Evolutionary conservation across 164 flowering plant genomes (phyloP), one percentile per base, ranked within the genome.

Genomic region (Magnolia officinalis): DNA sequence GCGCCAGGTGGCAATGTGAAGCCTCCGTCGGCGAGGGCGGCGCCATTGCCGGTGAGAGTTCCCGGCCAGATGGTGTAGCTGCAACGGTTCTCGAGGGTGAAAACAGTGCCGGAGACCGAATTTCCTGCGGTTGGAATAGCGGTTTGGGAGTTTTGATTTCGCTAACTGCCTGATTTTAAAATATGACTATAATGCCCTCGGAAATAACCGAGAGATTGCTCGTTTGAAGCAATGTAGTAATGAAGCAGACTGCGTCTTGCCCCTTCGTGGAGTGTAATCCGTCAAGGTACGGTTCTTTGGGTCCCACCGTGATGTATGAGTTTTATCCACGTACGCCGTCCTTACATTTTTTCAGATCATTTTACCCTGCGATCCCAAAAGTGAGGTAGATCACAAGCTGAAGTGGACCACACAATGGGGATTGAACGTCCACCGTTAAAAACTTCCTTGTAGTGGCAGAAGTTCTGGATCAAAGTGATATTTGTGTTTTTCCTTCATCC

Each of bases 61-160:
- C 91, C 98, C 0, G 98, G 97, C 98, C 98, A 95, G 37, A 95
- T 64, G 5, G 93, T 84, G 85, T 85, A 84, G 70, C 72, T 72
- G 83, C 98, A 95, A 9, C 51, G 82, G 80, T 95, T 95, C 61
- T 85, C 78, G 31, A 95, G 79, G 0, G 88, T 90, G 84, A 95
- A 90, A 0, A 82, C 83, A 0, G 98, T 85, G 0, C 19, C 23
- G 3, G 61, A 55, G 0, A 89, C 91, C 1, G 85, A 82, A 52
- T 77, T 85, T 19, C 72, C 72, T 70, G 72, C 59, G 21, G 29
- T 70, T n/a, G 11, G 58, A 49, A 31, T 16, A 37, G 6, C 45
- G 6, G 45, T 37, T 5, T 37, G 4, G 45, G n/a, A 59, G 11
- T 6, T 37, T 37, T 4, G 45, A 37, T 37, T 37, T 37, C 29